phyloP scores from a whole-genome alignment of 73 alveolate genomes.

The Diophrys appendiculata region DNA sequence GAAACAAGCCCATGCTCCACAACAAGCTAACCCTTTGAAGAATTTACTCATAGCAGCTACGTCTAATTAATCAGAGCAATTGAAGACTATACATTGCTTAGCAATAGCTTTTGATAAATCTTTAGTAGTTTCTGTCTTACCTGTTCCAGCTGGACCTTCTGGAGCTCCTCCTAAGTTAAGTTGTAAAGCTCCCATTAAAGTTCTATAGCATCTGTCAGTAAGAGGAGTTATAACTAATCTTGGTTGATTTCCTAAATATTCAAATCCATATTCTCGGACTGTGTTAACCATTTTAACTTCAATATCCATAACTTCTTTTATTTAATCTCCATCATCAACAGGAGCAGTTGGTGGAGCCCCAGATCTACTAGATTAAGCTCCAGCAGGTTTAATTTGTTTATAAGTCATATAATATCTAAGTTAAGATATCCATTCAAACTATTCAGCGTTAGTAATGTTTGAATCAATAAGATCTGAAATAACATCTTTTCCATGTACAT shows the following conservation, averaged over 20 bases:
- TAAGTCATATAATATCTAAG: constrained; percentile 95
- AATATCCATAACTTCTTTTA: constrained; percentile 84
- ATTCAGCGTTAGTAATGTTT: constrained; percentile 79
- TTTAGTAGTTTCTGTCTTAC: constrained; percentile 90
- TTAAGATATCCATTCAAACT: constrained; percentile 96
- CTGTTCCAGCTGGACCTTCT: constrained; percentile 96
- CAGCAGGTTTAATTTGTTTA: too few relatives aligned
- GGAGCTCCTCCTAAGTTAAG: constrained; percentile 95
- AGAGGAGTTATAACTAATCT: constrained; percentile 94
- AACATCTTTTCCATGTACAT: constrained; percentile 97
- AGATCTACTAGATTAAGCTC: too few relatives aligned
- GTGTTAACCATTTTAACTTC: constrained; percentile 91
- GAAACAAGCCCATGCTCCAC: constrained; percentile 99
- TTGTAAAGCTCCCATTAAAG: constrained; percentile 94
- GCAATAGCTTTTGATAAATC: constrained; percentile 89
- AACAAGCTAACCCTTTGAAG: constrained; percentile 88
- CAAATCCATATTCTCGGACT: constrained; percentile 85
- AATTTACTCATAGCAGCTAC: constrained; percentile 84
- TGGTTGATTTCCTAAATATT: constrained; percentile 90
- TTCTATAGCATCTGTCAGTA: constrained; percentile 97
- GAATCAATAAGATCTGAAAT: constrained; percentile 75
- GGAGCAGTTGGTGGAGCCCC: too few relatives aligned
- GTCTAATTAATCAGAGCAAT: constrained; percentile 87
- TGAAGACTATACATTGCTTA: constrained; percentile 87
- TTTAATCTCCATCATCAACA: too few relatives aligned